Conservation (phyloP, 176 grass and related monocot genomes). For the Aegilops bicornis region DNA sequence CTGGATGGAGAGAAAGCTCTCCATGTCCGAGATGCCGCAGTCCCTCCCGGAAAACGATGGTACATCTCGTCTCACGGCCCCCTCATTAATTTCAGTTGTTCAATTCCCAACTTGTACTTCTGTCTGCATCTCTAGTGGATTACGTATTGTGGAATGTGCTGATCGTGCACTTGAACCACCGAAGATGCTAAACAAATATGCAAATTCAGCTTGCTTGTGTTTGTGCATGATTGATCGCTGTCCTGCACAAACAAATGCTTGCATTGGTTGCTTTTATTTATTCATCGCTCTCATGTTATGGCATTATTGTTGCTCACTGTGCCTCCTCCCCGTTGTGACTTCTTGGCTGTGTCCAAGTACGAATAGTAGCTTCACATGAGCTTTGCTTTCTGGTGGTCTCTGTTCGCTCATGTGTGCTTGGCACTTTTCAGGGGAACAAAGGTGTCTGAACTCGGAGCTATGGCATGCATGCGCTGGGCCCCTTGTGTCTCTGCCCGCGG, state of each 20-base stretch:
- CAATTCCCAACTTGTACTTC: neutral
- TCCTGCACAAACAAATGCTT: constrained; percentile 4
- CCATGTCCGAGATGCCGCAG: constrained; percentile 42
- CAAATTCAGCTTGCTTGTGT: neutral
- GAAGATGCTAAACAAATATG: neutral
- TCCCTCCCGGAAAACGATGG: constrained; percentile 34
- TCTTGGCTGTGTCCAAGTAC: constrained; percentile 36
- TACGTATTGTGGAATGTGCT: neutral
- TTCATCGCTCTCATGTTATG: constrained; percentile 14
- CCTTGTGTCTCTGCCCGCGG: constrained; percentile 82
- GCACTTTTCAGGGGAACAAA: constrained; percentile 85
- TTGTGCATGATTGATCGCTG: constrained; percentile 1
- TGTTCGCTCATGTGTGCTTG: constrained; percentile 54
- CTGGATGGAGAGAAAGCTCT: constrained; percentile 42
- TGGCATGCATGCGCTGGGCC: constrained; percentile 99
- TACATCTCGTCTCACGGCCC: constrained; percentile 13
- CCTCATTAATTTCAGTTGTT: constrained; percentile 13
- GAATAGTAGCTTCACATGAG: constrained; percentile 52
- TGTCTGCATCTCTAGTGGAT: neutral
- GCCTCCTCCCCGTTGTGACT: constrained; percentile 1
- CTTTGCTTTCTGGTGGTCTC: constrained; percentile 37
- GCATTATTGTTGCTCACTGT: constrained; percentile 39
- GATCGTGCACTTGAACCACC: neutral
- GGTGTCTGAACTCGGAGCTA: constrained; percentile 93
- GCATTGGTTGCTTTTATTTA: constrained; percentile 6